phyloP scores from a whole-genome alignment of 164 flowering plant genomes.

The Aristolochia contorta region DNA sequence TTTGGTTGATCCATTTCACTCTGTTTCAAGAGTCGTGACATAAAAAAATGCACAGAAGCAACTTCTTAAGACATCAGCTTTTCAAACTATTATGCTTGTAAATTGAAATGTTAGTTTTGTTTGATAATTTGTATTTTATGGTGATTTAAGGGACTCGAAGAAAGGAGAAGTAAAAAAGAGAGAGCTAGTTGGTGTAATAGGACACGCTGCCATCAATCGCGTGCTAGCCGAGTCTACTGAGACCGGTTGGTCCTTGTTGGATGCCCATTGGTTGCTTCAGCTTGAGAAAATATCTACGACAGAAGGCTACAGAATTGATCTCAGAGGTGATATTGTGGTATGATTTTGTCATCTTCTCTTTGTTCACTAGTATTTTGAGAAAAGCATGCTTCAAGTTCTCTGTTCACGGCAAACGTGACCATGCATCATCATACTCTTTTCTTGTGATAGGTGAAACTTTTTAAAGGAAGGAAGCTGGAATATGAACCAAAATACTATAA shows the following conservation, averaged over 20 bases:
- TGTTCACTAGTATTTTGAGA: background rate
- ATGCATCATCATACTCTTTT: background rate
- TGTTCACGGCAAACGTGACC: background rate
- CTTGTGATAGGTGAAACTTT: conserved; percentile 49
- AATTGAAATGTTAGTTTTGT: background rate
- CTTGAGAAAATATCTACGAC: conserved; percentile 22
- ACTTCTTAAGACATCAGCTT: background rate
- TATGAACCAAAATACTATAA: conserved; percentile 43
- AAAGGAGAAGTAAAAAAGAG: conserved; percentile 21
- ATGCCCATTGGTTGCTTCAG: conserved; percentile 40
- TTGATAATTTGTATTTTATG: background rate
- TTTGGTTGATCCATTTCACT: too few relatives aligned
- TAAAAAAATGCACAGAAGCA: background rate
- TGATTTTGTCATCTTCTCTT: background rate
- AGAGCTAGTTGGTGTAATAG: conserved; percentile 48
- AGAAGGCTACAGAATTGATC: conserved; percentile 46
- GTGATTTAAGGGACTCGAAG: conserved; percentile 30
- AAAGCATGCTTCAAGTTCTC: too few relatives aligned
- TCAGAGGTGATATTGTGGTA: conserved; percentile 51
- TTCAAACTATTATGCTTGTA: background rate
- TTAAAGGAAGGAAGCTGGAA: conserved; percentile 65
- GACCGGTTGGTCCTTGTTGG: conserved; percentile 45
- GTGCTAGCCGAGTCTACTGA: conserved; percentile 44
- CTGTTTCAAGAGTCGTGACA: too few relatives aligned
- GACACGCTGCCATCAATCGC: conserved; percentile 32